Evolutionary conservation across 1,139 yeast genomes (phyloP).

Genomic region (Hyphopichia khmerensis): DNA sequence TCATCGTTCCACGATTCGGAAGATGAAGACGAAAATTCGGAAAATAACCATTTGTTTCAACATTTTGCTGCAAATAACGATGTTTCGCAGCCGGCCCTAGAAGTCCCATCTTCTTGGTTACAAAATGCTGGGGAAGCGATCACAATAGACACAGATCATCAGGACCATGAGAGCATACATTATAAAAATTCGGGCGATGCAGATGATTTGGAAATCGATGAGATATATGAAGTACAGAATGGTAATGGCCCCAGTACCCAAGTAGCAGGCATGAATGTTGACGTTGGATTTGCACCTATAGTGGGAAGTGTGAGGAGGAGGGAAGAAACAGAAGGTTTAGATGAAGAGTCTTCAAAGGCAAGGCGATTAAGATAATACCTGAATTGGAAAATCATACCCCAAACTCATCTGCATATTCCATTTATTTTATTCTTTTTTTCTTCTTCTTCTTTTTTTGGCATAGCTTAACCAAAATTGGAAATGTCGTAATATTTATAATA

Average conservation of each 20-base stretch:
- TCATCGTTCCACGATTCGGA: constrained; percentile 39
- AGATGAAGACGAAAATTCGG: constrained; percentile 18
- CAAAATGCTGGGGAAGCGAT: constrained; percentile 8
- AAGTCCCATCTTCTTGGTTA: constrained; percentile 23
- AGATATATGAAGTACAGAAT: not conserved
- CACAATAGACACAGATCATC: not conserved
- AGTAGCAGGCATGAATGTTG: constrained; percentile 46
- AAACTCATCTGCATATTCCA: too few species aligned
- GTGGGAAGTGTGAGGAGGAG: constrained; percentile 35
- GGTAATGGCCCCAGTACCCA: not conserved
- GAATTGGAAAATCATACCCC: too few species aligned
- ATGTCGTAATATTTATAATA: too few species aligned
- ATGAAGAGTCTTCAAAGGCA: constrained; percentile 6
- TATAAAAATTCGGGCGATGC: constrained; percentile 33
- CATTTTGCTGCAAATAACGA: constrained; percentile 1
- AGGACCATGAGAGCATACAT: constrained; percentile 5
- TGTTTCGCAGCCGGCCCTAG: constrained; percentile 12
- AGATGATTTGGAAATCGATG: constrained; percentile 32
- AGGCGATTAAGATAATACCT: constrained; percentile 3
- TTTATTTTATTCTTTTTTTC: not conserved
- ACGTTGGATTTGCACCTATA: constrained; percentile 38
- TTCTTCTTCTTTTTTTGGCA: not conserved
- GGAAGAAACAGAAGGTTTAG: constrained; percentile 17
- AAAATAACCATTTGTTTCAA: not conserved
- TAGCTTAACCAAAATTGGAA: too few species aligned